Conservation (phyloP, 768 basidiomycete genomes). For the Strobilomyces echinocephalus region DNA sequence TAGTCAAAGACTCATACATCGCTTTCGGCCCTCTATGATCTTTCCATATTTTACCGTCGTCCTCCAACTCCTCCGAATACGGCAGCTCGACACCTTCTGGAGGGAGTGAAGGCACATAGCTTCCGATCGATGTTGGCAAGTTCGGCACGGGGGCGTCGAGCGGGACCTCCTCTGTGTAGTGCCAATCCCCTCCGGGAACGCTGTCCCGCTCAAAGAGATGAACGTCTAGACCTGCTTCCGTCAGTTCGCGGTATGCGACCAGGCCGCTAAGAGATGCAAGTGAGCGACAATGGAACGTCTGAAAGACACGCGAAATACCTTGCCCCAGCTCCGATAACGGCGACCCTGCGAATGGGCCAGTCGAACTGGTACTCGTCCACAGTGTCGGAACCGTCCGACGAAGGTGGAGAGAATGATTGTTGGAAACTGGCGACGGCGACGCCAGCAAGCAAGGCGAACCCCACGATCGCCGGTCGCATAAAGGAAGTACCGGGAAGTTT, state of each 20-base stretch:
- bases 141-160: conserved; percentile 12
- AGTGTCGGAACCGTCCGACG: background rate
- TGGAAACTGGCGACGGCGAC: conserved; percentile 1
- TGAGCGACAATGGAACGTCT: background rate
- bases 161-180: conserved; percentile 15
- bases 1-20: conserved; percentile 13
- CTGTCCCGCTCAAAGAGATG: conserved; percentile 16
- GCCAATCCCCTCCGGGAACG: conserved; percentile 12
- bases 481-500: background rate
- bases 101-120: conserved; percentile 12
- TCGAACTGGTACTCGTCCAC: conserved; percentile 7
- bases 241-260: conserved; percentile 10
- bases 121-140: background rate
- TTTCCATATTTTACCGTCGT: conserved; percentile 2
- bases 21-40: conserved; percentile 12
- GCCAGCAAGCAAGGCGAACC: background rate
- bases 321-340: conserved; percentile 13
- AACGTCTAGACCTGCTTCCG: conserved; percentile 13
- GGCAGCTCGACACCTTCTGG: conserved; percentile 4
- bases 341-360: conserved; percentile 4
- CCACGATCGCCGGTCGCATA: background rate
- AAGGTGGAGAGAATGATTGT: background rate
- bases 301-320: background rate
- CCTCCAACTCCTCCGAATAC: conserved; percentile 9
- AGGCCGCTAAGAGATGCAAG: conserved; percentile 4